phyloP scores from a whole-genome alignment of 2,329 filamentous ascomycete species.

The Paecilomyces sp. region DNA sequence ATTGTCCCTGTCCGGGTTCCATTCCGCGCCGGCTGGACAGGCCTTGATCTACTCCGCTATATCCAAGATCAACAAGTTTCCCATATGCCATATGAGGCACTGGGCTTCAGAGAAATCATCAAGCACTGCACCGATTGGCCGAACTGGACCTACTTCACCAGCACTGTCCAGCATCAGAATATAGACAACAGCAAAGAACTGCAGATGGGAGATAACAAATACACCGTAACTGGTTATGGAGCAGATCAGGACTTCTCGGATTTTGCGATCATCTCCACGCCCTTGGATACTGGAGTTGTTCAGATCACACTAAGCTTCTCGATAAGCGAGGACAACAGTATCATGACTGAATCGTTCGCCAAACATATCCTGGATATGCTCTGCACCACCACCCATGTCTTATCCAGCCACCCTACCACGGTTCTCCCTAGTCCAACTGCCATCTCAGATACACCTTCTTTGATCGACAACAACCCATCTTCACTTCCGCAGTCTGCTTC shows the following conservation, averaged over 20 bases:
- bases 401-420: slow-evolving; percentile 28
- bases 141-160: slow-evolving; percentile 34
- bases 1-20: slow-evolving; percentile 57
- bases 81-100: slow-evolving; percentile 48
- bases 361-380: slow-evolving; percentile 32
- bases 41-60: slow-evolving; percentile 44
- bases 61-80: slow-evolving; percentile 54
- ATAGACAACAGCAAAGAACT: slow-evolving; percentile 28
- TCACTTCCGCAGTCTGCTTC: slow-evolving; percentile 1
- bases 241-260: slow-evolving; percentile 34
- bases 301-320: slow-evolving; percentile 31
- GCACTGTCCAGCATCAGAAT: slow-evolving; percentile 33
- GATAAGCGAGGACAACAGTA: not conserved
- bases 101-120: slow-evolving; percentile 50
- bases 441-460: slow-evolving; percentile 22
- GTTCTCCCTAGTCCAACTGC: slow-evolving; percentile 25
- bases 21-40: slow-evolving; percentile 47
- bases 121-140: slow-evolving; percentile 35
- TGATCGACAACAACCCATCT: slow-evolving; percentile 8
- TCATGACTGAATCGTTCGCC: slow-evolving; percentile 25
- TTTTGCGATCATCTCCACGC: slow-evolving; percentile 32
- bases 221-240: slow-evolving; percentile 31
- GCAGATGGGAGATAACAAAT: slow-evolving; percentile 30
- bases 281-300: slow-evolving; percentile 23
- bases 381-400: slow-evolving; percentile 28